Base-by-base conservation (phyloP, 805 yeast species). In the Isabelozyma heimii region DNA sequence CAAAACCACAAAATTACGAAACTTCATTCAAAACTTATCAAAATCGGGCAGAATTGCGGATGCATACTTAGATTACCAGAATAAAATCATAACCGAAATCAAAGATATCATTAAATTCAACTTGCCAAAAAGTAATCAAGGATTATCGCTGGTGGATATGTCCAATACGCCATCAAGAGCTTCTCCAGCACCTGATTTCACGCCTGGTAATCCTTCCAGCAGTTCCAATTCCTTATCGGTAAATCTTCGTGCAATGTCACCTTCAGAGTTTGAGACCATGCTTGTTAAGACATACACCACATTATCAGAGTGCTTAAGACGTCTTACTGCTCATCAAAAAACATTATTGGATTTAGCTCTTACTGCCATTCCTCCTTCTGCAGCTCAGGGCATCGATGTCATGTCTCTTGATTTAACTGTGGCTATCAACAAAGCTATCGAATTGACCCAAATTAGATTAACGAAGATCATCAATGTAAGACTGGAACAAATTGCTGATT, bases 311-410 rank as follows among this genome's bases (percentile, higher is more conserved):
- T 83, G 89, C 15, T 70, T 91, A 24, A 73, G 92, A 52, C 77
- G 96, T 49, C 70, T 91, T 28, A 82, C 89, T 0, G 70, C 81
- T 8, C 97, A 91, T 50, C 96, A 91, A 61, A 91, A 90, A 63
- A 57, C 89, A 4, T 65, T 92, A 27, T 73, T 94, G 12, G 94
- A 89, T 54, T 61, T 87, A 46, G 84, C 95, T 0, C 76, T 59
- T 40, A 75, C 65, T 43, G 51, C 66, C 6, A 53, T 67, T 9
- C 65, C 73, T 0, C 52, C 64, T 8, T 44, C 58, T 2, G 33
- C 44, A n/a, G 48, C 64, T 8, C 51, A 56, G 7, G 30, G 47
- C 8, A 48, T 67, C 10, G 75, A 74, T 51, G 77, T 85, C 6
- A 77, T 84, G 67, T 77, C 83, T 13, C 63, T 89, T 42, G 96